Evolutionary conservation across 2,329 filamentous ascomycete genomes (phyloP).

Genomic region (Emergomyces pasteurianus): DNA sequence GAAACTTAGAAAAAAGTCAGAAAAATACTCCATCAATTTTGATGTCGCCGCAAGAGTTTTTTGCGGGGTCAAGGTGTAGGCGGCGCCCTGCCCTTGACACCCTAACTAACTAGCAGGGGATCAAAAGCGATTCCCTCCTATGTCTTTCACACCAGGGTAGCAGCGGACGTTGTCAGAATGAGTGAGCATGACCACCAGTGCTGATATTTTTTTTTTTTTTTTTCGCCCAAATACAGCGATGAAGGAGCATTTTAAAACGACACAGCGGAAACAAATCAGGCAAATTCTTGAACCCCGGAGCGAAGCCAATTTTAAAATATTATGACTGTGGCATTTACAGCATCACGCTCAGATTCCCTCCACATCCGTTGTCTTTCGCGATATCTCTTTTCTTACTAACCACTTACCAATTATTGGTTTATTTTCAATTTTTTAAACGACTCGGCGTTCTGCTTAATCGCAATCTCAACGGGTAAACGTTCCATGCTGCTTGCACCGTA

Average conservation of each 20-base stretch:
- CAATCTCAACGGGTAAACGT: slow-evolving; percentile 53
- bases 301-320: too few species aligned
- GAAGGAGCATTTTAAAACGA: too few species aligned
- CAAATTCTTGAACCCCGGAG: too few species aligned
- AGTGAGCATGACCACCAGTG: too few species aligned
- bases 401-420: neutral
- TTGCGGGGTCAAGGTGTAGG: neutral
- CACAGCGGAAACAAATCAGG: too few species aligned
- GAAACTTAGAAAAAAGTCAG: too few species aligned
- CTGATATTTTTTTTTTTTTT: neutral
- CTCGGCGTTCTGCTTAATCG: slow-evolving; percentile 47
- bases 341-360: too few species aligned
- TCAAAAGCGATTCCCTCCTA: neutral
- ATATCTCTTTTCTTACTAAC: neutral
- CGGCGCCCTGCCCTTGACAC: neutral
- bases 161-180: too few species aligned
- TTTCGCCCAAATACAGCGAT: neutral
- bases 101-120: neutral
- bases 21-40: neutral
- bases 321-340: too few species aligned
- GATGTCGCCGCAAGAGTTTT: neutral
- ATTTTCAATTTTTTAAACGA: slow-evolving; percentile 36
- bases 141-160: too few species aligned
- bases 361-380: neutral
- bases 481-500: slow-evolving; percentile 62